These are phyloP conservation scores for Aegilops tauschii DNA, from an alignment of 176 grass and related monocot species.

Conservation along the genomic window DNA sequence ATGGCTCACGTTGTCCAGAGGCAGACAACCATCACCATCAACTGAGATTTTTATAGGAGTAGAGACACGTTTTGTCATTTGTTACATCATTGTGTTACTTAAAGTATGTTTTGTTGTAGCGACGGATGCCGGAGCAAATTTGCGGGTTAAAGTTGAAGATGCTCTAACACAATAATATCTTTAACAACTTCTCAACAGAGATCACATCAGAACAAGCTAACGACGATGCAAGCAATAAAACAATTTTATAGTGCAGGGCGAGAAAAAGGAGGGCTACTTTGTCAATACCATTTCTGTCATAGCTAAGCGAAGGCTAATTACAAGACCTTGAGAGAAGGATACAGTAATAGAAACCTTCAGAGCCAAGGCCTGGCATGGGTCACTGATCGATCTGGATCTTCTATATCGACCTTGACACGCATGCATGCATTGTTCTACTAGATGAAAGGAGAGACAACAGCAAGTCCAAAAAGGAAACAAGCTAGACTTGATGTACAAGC, in stretches of 20 bases:
- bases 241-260: background rate
- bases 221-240: no score
- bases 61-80: no score
- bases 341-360: slow-evolving; percentile 27
- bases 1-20: no score
- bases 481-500: background rate
- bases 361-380: background rate
- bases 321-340: slow-evolving; percentile 26
- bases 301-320: slow-evolving; percentile 21
- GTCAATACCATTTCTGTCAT: background rate
- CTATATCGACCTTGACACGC: background rate
- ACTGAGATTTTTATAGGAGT: no score
- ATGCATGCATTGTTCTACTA: background rate
- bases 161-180: background rate
- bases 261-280: background rate
- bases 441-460: no score
- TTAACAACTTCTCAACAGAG: background rate
- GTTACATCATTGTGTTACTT: no score
- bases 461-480: background rate
- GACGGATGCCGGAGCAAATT: no score
- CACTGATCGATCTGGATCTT: background rate
- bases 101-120: no score
- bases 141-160: no score
- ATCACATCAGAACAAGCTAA: background rate
- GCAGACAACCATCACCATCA: no score